These are phyloP conservation scores for Linderina pennispora DNA, from an alignment of 192 early-diverging fungal species.

Conservation along the genomic window DNA sequence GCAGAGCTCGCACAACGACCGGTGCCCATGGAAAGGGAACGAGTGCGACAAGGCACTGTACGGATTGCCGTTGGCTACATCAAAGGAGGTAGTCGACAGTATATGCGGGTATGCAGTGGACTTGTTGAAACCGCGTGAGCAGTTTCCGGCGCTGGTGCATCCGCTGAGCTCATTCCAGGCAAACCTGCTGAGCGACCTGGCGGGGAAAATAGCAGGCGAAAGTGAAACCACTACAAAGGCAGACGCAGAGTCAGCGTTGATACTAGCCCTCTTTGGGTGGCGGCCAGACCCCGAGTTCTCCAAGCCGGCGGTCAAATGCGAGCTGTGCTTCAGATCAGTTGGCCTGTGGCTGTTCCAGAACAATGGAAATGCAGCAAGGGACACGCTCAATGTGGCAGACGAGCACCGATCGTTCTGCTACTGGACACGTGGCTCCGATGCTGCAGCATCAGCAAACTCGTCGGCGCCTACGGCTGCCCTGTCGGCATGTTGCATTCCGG, in stretches of 20 bases:
- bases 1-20: slow-evolving; percentile 29
- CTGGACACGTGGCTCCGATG: slow-evolving; percentile 25
- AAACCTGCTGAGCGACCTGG: slow-evolving; percentile 19
- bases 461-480: not conserved
- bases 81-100: slow-evolving; percentile 25
- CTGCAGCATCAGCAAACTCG: not conserved
- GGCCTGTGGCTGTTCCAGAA: slow-evolving; percentile 34
- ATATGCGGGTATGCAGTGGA: slow-evolving; percentile 28
- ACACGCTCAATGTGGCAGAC: slow-evolving; percentile 17
- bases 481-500: slow-evolving; percentile 10
- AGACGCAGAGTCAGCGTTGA: slow-evolving; percentile 11
- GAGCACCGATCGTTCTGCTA: slow-evolving; percentile 49
- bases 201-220: not conserved
- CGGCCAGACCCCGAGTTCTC: slow-evolving; percentile 13
- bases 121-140: slow-evolving; percentile 10
- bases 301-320: slow-evolving; percentile 30
- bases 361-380: not conserved
- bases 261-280: slow-evolving; percentile 43
- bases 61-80: slow-evolving; percentile 25
- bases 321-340: slow-evolving; percentile 32
- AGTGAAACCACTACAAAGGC: not conserved
- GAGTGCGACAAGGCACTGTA: slow-evolving; percentile 27
- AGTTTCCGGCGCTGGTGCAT: slow-evolving; percentile 14
- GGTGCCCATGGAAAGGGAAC: slow-evolving; percentile 36
- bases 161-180: slow-evolving; percentile 39